These are phyloP conservation scores for Thermomyces lanuginosus DNA, from an alignment of 2,329 filamentous ascomycete species.

Conservation along the genomic window DNA sequence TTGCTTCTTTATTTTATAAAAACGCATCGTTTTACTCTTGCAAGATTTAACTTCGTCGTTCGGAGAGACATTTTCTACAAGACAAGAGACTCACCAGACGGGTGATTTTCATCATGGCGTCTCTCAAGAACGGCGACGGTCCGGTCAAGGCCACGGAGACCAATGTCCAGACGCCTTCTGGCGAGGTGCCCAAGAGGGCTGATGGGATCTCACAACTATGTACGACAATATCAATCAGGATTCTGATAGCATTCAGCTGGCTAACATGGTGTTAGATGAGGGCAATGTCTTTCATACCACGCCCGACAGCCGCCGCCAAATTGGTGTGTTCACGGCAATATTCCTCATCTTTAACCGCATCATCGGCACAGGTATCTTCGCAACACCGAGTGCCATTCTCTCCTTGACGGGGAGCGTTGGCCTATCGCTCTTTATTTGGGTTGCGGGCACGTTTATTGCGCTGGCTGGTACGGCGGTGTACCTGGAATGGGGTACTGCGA, in stretches of 20 bases:
- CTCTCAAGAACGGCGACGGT: conserved; percentile 1
- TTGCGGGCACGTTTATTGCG: conserved; percentile 32
- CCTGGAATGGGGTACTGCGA: conserved; percentile 35
- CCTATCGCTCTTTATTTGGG: conserved; percentile 34
- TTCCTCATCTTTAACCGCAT: conserved; percentile 35
- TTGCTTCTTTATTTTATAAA: too few relatives aligned
- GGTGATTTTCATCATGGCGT: too few relatives aligned
- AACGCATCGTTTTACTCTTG: too few relatives aligned
- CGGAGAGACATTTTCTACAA: too few relatives aligned
- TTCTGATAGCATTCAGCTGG: too few relatives aligned
- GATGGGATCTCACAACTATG: conserved; percentile 20
- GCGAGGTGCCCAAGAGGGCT: conserved; percentile 11
- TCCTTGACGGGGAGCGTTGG: conserved; percentile 30
- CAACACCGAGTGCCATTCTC: conserved; percentile 32
- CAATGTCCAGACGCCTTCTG: neutral
- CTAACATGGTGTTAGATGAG: conserved; percentile 13
- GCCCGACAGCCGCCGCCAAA: conserved; percentile 22
- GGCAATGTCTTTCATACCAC: conserved; percentile 20
- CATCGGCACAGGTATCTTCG: conserved; percentile 36
- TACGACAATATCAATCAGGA: conserved; percentile 7
- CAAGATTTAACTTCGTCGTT: too few relatives aligned
- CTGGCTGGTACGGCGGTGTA: conserved; percentile 30
- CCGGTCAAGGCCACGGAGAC: neutral
- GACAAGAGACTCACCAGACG: too few relatives aligned
- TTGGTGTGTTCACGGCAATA: conserved; percentile 26